phyloP scores from a whole-genome alignment of 257 asterid genomes.

The Scutellaria baicalensis region DNA sequence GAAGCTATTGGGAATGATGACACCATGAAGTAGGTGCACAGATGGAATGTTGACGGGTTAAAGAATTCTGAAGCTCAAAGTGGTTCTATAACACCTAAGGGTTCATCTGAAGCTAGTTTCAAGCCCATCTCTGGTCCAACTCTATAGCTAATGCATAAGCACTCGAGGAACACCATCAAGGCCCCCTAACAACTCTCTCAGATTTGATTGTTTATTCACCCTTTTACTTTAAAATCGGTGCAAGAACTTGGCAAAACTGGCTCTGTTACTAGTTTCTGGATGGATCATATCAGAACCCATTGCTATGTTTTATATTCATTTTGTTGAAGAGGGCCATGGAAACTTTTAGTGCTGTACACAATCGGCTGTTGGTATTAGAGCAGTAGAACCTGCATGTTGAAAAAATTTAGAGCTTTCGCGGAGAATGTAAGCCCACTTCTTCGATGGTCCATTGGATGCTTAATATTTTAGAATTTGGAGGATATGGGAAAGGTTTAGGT shows the following conservation, averaged over 20 bases:
- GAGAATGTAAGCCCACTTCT: too few relatives aligned
- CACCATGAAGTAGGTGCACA: slow-evolving; percentile 52
- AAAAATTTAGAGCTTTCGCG: too few relatives aligned
- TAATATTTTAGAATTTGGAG: too few relatives aligned
- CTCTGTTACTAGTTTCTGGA: slow-evolving; percentile 67
- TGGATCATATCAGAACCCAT: slow-evolving; percentile 90
- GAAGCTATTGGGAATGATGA: slow-evolving; percentile 41
- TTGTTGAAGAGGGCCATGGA: slow-evolving; percentile 75
- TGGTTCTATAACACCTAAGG: slow-evolving; percentile 41
- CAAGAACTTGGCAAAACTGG: slow-evolving; percentile 84
- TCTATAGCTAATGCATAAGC: slow-evolving; percentile 33
- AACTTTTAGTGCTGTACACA: slow-evolving; percentile 80
- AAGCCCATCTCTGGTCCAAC: slow-evolving; percentile 43
- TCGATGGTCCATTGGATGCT: too few relatives aligned
- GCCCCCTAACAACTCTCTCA: slow-evolving; percentile 59
- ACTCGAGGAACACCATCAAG: slow-evolving; percentile 61
- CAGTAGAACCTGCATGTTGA: too few relatives aligned
- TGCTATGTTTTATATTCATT: slow-evolving; percentile 76
- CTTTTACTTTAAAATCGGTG: slow-evolving; percentile 78
- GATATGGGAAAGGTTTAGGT: too few relatives aligned
- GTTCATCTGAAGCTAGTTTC: slow-evolving; percentile 31
- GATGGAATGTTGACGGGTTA: slow-evolving; percentile 51
- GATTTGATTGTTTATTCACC: slow-evolving; percentile 65
- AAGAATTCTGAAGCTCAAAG: slow-evolving; percentile 41
- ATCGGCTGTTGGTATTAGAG: slow-evolving; percentile 61